phyloP scores from a whole-genome alignment of 176 grass and related monocot genomes.

The Microstegium vimineum region DNA sequence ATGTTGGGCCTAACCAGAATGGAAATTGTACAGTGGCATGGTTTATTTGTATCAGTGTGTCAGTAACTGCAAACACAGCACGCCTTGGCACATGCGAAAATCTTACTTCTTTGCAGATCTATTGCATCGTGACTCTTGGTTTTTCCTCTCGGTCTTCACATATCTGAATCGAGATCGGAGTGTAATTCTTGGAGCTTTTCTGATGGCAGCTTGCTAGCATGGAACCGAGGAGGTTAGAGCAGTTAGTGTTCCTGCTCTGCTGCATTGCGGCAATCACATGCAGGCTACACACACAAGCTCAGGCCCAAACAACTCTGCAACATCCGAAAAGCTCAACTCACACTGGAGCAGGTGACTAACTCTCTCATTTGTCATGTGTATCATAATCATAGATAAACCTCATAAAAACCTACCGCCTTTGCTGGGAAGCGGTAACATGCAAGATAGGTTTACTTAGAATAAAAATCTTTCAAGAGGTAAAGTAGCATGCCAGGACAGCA shows the following conservation, averaged over 20 bases:
- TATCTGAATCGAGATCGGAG: slow-evolving; percentile 5
- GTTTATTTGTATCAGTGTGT: slow-evolving; percentile 14
- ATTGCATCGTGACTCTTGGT: background rate
- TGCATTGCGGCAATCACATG: slow-evolving; percentile 50
- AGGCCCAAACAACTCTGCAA: slow-evolving; percentile 16
- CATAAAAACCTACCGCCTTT: background rate
- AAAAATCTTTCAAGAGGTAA: background rate
- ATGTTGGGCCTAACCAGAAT: background rate
- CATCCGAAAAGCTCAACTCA: background rate
- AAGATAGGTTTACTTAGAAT: background rate
- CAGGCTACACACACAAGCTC: background rate
- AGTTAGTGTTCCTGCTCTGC: slow-evolving; percentile 53
- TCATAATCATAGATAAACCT: slow-evolving; percentile 5
- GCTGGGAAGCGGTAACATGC: slow-evolving; percentile 5
- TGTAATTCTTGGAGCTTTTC: slow-evolving; percentile 40
- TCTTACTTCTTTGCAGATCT: background rate
- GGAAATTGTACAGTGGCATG: background rate
- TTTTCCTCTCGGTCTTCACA: background rate
- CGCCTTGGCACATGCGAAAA: background rate
- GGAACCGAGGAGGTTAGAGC: slow-evolving; percentile 44
- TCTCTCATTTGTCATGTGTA: background rate
- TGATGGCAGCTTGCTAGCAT: slow-evolving; percentile 41
- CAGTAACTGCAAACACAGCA: background rate
- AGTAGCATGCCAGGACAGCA: background rate
- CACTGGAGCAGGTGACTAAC: slow-evolving; percentile 45